These are phyloP conservation scores for Phycomyces blakesleeanus DNA, from an alignment of 192 early-diverging fungal genomes.

Conservation along the genomic window DNA sequence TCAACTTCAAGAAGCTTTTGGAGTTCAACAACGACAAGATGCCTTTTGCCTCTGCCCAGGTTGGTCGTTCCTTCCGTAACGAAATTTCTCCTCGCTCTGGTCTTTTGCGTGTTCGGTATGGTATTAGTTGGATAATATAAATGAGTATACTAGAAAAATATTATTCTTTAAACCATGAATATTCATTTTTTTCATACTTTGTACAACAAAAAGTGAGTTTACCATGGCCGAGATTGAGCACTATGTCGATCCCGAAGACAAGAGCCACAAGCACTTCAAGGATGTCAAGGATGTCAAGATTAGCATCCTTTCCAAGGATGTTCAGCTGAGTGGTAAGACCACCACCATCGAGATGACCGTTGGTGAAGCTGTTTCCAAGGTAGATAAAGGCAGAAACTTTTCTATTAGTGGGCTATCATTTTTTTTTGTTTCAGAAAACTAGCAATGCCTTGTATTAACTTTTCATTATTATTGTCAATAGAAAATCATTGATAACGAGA, in stretches of 20 bases:
- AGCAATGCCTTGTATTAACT: no score
- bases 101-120: slow-evolving; percentile 86
- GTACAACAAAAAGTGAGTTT: slow-evolving; percentile 70
- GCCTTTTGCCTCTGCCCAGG: slow-evolving; percentile 98
- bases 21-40: slow-evolving; percentile 98
- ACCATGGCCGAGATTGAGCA: slow-evolving; percentile 99
- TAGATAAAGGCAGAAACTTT: slow-evolving; percentile 8
- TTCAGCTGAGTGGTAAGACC: slow-evolving; percentile 77
- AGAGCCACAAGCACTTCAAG: slow-evolving; percentile 88
- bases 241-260: slow-evolving; percentile 93
- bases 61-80: slow-evolving; percentile 98
- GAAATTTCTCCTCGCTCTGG: slow-evolving; percentile 96
- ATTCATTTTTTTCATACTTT: background rate
- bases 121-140: background rate
- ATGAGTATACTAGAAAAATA: background rate
- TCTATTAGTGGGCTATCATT: no score
- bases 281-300: slow-evolving; percentile 77
- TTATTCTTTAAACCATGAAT: no score
- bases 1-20: slow-evolving; percentile 94
- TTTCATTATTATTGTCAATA: slow-evolving; percentile 33
- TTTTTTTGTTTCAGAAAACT: no score
- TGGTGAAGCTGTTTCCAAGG: slow-evolving; percentile 86
- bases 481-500: slow-evolving; percentile 92
- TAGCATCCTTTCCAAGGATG: slow-evolving; percentile 69
- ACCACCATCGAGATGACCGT: slow-evolving; percentile 70